Base-by-base conservation (phyloP, 2,329 filamentous ascomycete species). In the Bipolaris victoriae region DNA sequence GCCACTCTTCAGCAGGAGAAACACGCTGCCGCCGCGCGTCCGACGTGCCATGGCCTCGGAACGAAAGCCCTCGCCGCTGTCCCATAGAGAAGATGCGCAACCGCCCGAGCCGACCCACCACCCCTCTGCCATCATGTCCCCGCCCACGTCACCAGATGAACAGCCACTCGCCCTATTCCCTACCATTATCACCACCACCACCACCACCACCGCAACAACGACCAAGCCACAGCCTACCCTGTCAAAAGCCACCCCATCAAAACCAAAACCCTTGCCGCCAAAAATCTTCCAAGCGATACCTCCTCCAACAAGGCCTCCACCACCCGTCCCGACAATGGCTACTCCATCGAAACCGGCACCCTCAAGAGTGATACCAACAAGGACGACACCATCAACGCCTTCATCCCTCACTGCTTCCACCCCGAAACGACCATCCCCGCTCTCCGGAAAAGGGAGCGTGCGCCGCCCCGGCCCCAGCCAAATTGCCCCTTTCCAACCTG, bases 1-100 rank as follows among this genome's bases (percentile, higher is more conserved):
- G 31, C 70, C 71, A 10, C 61, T 74, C 5, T 73, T 70, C 62
- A 68, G 62, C 62, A 66, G 58, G 40, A 57, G 59, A 24, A 66
- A 49, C 40, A 57, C 60, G 11, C 44, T 61, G 10, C 65, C 64
- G 11, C 61, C 67, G 20, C 45, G 52, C 51, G 59, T 62, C 4
- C 55, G 68, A 26, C 63, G 62, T 43, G 65, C 66, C 54, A 58
- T 64, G 29, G 58, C 69, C 43, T 53, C 66, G 39, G 55, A 55
- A 44, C 48, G 49, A 50, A 55, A 52, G 53, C 61, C 61, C 15
- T 58, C 55, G 40, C 70, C 71, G 7, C 61, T 74, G 3, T 74
- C 69, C 58, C 68, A 63, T 59, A 65, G 57, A 50, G 56, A 59
- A 26, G 65, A 47, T 43, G 56, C 60, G n/a, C 50, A 58, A 24